Conservation (phyloP, 305 asterid species). For the Plantago coronopus region DNA sequence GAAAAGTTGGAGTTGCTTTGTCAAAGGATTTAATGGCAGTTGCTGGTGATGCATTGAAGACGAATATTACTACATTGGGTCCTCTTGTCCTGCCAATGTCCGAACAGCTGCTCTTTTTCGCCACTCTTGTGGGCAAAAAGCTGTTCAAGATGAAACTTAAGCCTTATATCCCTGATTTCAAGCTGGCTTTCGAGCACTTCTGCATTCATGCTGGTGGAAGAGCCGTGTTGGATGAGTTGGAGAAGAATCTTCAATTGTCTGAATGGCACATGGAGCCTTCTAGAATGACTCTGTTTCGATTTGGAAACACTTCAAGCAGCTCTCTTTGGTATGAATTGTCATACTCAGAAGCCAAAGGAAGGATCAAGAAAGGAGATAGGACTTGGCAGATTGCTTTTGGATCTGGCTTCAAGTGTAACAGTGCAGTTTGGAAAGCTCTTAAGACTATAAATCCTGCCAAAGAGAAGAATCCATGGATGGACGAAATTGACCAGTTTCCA, state of each 20-base stretch:
- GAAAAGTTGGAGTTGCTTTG: slow-evolving; percentile 57
- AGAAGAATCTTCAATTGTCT: slow-evolving; percentile 56
- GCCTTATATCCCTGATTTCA: slow-evolving; percentile 72
- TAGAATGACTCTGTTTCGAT: slow-evolving; percentile 61
- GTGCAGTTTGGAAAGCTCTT: slow-evolving; percentile 80
- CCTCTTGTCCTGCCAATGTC: slow-evolving; percentile 75
- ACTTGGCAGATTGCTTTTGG: slow-evolving; percentile 82
- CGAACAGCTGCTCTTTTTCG: slow-evolving; percentile 64
- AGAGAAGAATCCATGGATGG: slow-evolving; percentile 69
- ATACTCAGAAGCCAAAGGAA: slow-evolving; percentile 63
- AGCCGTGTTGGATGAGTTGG: slow-evolving; percentile 68
- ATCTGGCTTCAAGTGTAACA: slow-evolving; percentile 75
- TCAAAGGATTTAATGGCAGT: slow-evolving; percentile 79
- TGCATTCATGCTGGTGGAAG: slow-evolving; percentile 83
- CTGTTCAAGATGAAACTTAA: slow-evolving; percentile 64
- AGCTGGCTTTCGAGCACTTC: slow-evolving; percentile 72
- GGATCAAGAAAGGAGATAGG: slow-evolving; percentile 72
- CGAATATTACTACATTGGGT: slow-evolving; percentile 62
- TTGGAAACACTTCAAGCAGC: slow-evolving; percentile 80
- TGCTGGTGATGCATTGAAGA: slow-evolving; percentile 65
- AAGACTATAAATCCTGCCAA: slow-evolving; percentile 49
- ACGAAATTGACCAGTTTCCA: slow-evolving; percentile 55
- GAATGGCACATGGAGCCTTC: slow-evolving; percentile 82
- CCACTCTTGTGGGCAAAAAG: slow-evolving; percentile 54
- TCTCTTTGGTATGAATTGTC: slow-evolving; percentile 74